Conservation (phyloP, 2,329 filamentous ascomycete genomes). For the Myriosclerotinia scirpicola region DNA sequence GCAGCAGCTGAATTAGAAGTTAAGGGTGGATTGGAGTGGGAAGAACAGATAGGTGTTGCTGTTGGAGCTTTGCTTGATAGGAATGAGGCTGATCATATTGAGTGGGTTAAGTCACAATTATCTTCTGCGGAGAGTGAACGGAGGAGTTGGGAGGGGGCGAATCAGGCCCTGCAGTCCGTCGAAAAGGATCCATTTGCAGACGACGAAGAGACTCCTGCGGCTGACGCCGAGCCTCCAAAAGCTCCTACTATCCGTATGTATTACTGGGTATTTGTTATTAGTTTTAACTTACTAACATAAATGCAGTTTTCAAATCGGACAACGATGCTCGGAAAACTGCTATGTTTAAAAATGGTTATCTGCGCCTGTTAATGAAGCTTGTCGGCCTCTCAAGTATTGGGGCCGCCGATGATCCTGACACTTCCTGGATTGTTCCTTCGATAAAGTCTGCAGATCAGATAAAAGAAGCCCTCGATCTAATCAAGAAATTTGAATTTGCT, state of each 20-base stretch:
- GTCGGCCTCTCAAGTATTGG: constrained; percentile 65
- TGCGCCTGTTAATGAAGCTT: constrained; percentile 80
- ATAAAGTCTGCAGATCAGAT: constrained; percentile 63
- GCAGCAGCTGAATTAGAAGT: constrained; percentile 83
- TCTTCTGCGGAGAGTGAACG: constrained; percentile 69
- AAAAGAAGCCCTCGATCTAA: constrained; percentile 65
- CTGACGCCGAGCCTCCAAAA: constrained; percentile 41
- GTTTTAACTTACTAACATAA: constrained; percentile 29
- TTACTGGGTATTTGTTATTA: neutral
- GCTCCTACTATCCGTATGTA: constrained; percentile 56
- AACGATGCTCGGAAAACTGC: constrained; percentile 66
- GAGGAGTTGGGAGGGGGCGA: constrained; percentile 72
- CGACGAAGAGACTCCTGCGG: constrained; percentile 39
- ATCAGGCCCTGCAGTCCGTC: constrained; percentile 56
- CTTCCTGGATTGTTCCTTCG: constrained; percentile 75
- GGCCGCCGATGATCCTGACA: constrained; percentile 66
- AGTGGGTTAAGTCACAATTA: constrained; percentile 77
- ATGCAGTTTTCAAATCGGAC: constrained; percentile 48
- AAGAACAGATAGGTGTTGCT: constrained; percentile 71
- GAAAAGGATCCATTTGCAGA: constrained; percentile 44
- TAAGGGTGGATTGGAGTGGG: constrained; percentile 64
- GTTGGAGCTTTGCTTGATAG: constrained; percentile 79
- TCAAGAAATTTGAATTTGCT: constrained; percentile 75
- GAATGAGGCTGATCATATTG: constrained; percentile 71
- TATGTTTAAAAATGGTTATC: constrained; percentile 85